Base-by-base conservation (phyloP, 179 eudicot species). In the Carnegiea gigantea region DNA sequence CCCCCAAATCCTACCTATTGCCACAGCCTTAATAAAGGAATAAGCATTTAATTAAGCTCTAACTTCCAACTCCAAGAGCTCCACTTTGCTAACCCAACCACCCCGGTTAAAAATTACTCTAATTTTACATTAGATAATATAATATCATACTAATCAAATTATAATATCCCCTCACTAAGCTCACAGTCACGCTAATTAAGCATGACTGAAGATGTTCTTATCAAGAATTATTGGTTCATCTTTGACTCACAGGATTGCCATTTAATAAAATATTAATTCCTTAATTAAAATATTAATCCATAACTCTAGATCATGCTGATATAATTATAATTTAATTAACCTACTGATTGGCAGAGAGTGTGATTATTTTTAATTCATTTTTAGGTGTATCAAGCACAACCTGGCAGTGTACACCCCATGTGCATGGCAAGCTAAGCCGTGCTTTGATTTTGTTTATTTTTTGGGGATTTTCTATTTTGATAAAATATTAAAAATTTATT, bases 191-290 rank as follows among this genome's bases (percentile, higher is more conserved):
- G 23, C 13, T 67, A 67, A 3, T 79, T 38, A 79, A 76, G 82
- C 53, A 59, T 79, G 67, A 70, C 51, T 70, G 70, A 71, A 79
- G 65, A 79, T 79, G 76, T 73, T 70, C 73, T 78, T 78, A 78
- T 70, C 80, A 77, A 77, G 36, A 64, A 40, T 43, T 73, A 73
- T 17, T 73, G 70, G 15, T 44, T 17, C 14, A 21, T 72, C 76
- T 53, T 76, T 76, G 78, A 53, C 78, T 76, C 54, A 26, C 38
- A 76, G 67, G 28, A 46, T 74, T 74, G 20, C 21, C 33, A 46
- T 17, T 23, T 74, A n/a, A 43, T 74, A 44, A 44, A 43, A 23
- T 67, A 67, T 2, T 67, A 26, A 67, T 26, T 67, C 38, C 72
- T 3, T 67, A 21, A 67, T 10, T 13, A 13, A 6, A 28, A 28